Base-by-base conservation (phyloP, 75 land plant genomes). In the Larix kaempferi region DNA sequence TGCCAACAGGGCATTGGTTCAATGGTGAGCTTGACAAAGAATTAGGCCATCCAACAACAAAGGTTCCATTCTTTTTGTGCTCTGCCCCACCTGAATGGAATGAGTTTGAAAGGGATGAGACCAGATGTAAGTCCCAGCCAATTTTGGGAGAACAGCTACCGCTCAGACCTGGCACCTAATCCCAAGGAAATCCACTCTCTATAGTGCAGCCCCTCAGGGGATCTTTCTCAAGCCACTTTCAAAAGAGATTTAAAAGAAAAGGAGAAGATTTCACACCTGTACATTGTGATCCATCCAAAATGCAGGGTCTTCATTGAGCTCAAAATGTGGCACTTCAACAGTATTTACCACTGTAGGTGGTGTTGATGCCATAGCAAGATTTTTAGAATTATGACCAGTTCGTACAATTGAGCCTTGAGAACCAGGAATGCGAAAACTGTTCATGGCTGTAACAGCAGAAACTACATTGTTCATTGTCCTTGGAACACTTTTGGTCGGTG, bases 281-380 rank as follows among this genome's bases (percentile, higher is more conserved):
- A 96, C 98, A 89, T 92, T 96, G 81, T 94, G 95, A 66, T 94
- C 98, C 87, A 90, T 88, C 99, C 99, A 96, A 69, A 96, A 96
- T 11, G 98, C 84, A 23, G 88, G 87, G 74, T 94, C 93, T 56
- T 92, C 98, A 59, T 82, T 85, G 33, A 96, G 98, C 41, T 96
- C 98, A 62, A 94, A 94, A 71, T 91, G 91, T 65, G 99, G 96
- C 35, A 86, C 91, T 67, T 91, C 93, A 67, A 77, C 85, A 13
- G 88, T 78, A 82, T 86, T 82, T 33, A 84, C 85, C 64, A 85
- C 82, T 3, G 83, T 66, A 7, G 85, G 57, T 12, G 73, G 33
- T 37, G 60, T 78, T 71, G 66, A 57, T 17, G 78, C 22, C n/a
- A 56, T 49, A 2, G 82, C 69, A 6, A 88, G 8, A 60, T 88